These are phyloP conservation scores for Lodderomyces theae DNA, from an alignment of 1,139 yeast genomes.

Conservation along the genomic window DNA sequence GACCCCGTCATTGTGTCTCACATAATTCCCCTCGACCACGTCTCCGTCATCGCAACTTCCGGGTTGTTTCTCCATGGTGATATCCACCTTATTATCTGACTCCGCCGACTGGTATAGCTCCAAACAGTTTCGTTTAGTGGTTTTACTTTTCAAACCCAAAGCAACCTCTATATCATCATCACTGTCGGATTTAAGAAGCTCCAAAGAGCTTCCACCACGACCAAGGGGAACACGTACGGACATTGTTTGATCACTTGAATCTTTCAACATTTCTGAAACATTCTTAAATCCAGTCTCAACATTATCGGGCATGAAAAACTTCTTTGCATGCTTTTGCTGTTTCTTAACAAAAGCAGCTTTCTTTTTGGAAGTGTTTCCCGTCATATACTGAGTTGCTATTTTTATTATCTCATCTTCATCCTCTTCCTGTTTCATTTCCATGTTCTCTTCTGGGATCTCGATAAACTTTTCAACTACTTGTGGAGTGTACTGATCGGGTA, in stretches of 20 bases:
- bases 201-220: conserved; percentile 18
- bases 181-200: conserved; percentile 24
- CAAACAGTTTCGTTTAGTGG: not conserved
- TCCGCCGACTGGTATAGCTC: not conserved
- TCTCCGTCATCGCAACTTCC: not conserved
- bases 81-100: not conserved
- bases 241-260: conserved; percentile 18
- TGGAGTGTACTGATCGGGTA: conserved; percentile 60
- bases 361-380: conserved; percentile 14
- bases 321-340: conserved; percentile 23
- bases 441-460: conserved; percentile 68
- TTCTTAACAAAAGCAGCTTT: conserved; percentile 3
- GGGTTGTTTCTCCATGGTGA: not conserved
- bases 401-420: conserved; percentile 72
- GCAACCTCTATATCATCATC: conserved; percentile 10
- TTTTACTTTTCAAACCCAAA: not conserved
- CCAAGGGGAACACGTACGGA: too few species aligned
- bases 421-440: conserved; percentile 45
- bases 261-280: conserved; percentile 51
- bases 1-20: not conserved
- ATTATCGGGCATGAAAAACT: conserved; percentile 77
- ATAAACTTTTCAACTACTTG: conserved; percentile 53
- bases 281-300: conserved; percentile 67
- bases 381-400: conserved; percentile 54
- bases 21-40: not conserved